phyloP scores from a whole-genome alignment of 2,329 filamentous ascomycete genomes.

The Claviceps quebecensis region DNA sequence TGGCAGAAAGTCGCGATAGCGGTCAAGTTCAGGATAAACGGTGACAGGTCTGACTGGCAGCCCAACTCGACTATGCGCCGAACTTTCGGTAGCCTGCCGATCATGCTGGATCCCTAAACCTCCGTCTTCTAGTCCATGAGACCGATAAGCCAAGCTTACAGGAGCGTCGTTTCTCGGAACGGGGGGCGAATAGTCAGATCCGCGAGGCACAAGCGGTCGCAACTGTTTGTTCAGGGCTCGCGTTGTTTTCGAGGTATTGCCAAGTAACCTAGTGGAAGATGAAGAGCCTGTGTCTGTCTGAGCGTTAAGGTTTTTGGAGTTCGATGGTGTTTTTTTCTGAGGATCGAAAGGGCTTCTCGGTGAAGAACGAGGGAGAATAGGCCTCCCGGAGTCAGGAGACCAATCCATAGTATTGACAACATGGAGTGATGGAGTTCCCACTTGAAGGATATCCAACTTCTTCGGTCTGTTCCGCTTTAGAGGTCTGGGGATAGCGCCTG shows the following conservation, averaged over 20 bases:
- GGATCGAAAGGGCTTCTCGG: constrained; percentile 19
- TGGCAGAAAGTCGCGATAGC: constrained; percentile 37
- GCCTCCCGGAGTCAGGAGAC: constrained; percentile 10
- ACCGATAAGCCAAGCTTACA: constrained; percentile 21
- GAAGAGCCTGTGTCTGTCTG: constrained; percentile 20
- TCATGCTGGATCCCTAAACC: constrained; percentile 24
- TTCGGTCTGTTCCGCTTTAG: constrained; percentile 11
- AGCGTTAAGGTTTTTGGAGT: constrained; percentile 17
- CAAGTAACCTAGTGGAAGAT: constrained; percentile 20
- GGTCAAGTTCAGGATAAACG: constrained; percentile 47
- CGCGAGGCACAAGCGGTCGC: constrained; percentile 11
- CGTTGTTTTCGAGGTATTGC: constrained; percentile 20
- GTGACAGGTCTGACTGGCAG: constrained; percentile 31
- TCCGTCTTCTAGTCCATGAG: constrained; percentile 22
- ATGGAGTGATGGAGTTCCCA: constrained; percentile 8
- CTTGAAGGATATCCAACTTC: constrained; percentile 9
- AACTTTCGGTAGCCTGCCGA: constrained; percentile 28
- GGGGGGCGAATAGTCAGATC: constrained; percentile 25
- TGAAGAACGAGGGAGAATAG: constrained; percentile 13
- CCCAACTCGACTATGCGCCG: constrained; percentile 27
- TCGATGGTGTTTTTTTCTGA: constrained; percentile 23
- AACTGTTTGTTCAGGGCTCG: not conserved
- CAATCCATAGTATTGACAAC: constrained; percentile 12
- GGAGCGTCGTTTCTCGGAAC: constrained; percentile 26
- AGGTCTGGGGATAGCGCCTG: constrained; percentile 12